Evolutionary conservation across 2,329 filamentous ascomycete genomes (phyloP).

Genomic region (Tolypocladium inflatum): DNA sequence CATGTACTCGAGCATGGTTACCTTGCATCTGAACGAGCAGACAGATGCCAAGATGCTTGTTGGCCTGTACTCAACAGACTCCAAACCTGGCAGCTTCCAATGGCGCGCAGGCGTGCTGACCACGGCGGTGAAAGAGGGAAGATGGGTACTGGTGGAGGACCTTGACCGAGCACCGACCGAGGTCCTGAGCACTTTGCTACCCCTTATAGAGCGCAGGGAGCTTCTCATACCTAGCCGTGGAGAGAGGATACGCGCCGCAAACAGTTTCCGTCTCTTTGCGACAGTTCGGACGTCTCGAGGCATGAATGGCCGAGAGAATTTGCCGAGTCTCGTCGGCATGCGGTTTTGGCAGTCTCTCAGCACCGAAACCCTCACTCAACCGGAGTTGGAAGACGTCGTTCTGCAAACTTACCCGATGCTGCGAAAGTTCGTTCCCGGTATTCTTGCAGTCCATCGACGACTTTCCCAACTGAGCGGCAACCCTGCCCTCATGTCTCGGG

Average conservation of each 20-base stretch:
- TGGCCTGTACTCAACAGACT: conserved; percentile 85
- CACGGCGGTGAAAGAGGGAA: conserved; percentile 83
- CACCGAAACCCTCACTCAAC: conserved; percentile 53
- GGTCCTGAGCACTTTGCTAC: conserved; percentile 85
- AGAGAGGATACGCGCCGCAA: conserved; percentile 72
- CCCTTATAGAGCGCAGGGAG: conserved; percentile 86
- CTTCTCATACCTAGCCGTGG: conserved; percentile 82
- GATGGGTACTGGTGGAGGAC: conserved; percentile 97
- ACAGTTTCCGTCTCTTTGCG: conserved; percentile 83
- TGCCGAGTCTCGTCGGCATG: conserved; percentile 69
- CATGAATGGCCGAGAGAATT: conserved; percentile 54
- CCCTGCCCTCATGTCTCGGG: conserved; percentile 18
- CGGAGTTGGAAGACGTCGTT: conserved; percentile 70
- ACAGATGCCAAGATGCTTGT: conserved; percentile 95
- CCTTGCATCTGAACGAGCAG: conserved; percentile 93
- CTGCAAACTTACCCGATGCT: conserved; percentile 61
- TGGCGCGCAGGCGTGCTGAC: conserved; percentile 93
- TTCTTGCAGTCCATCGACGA: conserved; percentile 49
- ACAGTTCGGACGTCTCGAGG: conserved; percentile 74
- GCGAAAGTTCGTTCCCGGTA: conserved; percentile 47
- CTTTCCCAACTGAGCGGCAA: conserved; percentile 43
- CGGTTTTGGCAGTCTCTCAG: conserved; percentile 78
- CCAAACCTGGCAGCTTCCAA: conserved; percentile 77
- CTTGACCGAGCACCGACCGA: conserved; percentile 91
- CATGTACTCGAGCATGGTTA: conserved; percentile 76